These are phyloP conservation scores for Penicillium palitans DNA, from an alignment of 2,329 filamentous ascomycete species.

Conservation along the genomic window DNA sequence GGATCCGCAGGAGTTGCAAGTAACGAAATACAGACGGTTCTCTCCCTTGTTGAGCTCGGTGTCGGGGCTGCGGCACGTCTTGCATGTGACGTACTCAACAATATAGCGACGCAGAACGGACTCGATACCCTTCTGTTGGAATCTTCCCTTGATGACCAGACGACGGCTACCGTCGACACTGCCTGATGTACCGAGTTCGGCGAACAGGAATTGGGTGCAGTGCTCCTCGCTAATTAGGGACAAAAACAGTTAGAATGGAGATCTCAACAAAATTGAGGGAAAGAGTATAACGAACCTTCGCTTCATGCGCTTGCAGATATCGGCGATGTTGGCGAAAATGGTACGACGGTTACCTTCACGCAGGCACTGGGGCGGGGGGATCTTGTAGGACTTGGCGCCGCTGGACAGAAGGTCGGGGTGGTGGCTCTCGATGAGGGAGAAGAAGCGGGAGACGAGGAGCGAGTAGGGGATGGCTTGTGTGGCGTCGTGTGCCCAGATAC, in stretches of 20 bases:
- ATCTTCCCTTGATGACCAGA: constrained; percentile 97
- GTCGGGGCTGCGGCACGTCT: constrained; percentile 92
- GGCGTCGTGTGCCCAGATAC: constrained; percentile 84
- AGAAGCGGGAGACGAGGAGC: constrained; percentile 86
- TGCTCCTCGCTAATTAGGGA: constrained; percentile 75
- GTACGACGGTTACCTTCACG: constrained; percentile 99
- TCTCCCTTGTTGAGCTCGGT: constrained; percentile 98
- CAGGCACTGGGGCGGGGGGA: constrained; percentile 95
- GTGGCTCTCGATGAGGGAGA: constrained; percentile 88
- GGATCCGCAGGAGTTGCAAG: constrained; percentile 83
- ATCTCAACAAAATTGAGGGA: neutral
- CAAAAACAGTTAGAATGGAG: neutral
- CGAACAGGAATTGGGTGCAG: constrained; percentile 94
- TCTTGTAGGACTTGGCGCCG: constrained; percentile 96
- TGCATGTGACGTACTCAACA: constrained; percentile 97
- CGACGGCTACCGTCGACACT: constrained; percentile 90
- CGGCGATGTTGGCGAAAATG: constrained; percentile 97
- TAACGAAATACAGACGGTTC: constrained; percentile 98
- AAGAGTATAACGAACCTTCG: constrained; percentile 44
- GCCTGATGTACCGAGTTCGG: constrained; percentile 95
- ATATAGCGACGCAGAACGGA: constrained; percentile 71
- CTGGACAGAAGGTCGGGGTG: constrained; percentile 92
- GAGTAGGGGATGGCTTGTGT: constrained; percentile 78
- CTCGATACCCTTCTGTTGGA: constrained; percentile 99
- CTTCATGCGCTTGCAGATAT: constrained; percentile 99